Evolutionary conservation across 768 basidiomycete genomes (phyloP).

Genomic region (Brasilioporus rufonigricans): DNA sequence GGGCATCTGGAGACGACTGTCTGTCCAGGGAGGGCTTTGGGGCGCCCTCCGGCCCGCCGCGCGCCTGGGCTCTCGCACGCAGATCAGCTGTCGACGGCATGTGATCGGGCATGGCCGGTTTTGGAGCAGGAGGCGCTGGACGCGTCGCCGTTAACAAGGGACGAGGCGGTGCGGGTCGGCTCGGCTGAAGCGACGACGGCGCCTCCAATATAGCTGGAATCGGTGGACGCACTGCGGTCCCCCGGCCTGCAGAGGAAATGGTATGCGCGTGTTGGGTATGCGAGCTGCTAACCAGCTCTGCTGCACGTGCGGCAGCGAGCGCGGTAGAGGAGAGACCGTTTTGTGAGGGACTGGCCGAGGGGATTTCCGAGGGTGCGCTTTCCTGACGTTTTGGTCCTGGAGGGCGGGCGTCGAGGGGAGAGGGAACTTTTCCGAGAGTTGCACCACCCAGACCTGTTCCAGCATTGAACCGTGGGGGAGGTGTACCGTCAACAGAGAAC

Average conservation of each 20-base stretch:
- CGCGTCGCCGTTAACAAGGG: slow-evolving; percentile 57
- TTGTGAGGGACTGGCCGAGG: slow-evolving; percentile 26
- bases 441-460: slow-evolving; percentile 88
- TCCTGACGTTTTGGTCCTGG: slow-evolving; percentile 44
- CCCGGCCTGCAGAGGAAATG: slow-evolving; percentile 35
- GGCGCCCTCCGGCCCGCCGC: slow-evolving; percentile 42
- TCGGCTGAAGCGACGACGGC: slow-evolving; percentile 47
- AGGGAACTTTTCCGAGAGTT: slow-evolving; percentile 42
- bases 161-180: slow-evolving; percentile 67
- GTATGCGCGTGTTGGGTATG: slow-evolving; percentile 40
- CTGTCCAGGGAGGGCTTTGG: slow-evolving; percentile 32
- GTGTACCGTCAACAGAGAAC: slow-evolving; percentile 34
- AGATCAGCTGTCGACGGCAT: slow-evolving; percentile 66
- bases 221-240: slow-evolving; percentile 23
- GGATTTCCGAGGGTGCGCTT: slow-evolving; percentile 38
- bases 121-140: slow-evolving; percentile 52
- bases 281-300: slow-evolving; percentile 59
- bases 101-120: slow-evolving; percentile 41
- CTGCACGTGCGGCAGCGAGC: slow-evolving; percentile 55
- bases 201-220: slow-evolving; percentile 26
- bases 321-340: slow-evolving; percentile 42
- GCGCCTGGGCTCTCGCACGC: slow-evolving; percentile 59
- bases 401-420: slow-evolving; percentile 37
- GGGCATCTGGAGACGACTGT: slow-evolving; percentile 41
- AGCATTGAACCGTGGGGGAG: slow-evolving; percentile 82